phyloP scores from a whole-genome alignment of 352 stramenopile species.

The Pythium aphanidermatum region DNA sequence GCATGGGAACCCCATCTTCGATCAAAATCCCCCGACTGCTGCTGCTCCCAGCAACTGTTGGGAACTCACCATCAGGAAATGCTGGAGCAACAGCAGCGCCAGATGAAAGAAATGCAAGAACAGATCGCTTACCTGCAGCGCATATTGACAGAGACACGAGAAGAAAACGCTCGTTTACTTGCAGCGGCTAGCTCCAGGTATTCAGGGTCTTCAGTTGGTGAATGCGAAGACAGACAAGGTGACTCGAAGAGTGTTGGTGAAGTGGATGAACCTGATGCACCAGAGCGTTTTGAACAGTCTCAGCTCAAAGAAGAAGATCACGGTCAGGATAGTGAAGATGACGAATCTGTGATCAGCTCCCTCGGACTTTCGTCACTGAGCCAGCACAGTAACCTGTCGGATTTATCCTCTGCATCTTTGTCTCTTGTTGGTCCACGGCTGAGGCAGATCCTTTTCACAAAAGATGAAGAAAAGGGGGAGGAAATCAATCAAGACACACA shows the following conservation, averaged over 20 bases:
- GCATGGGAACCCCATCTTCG: no score
- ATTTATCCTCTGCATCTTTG: conserved; percentile 61
- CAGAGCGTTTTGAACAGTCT: not conserved
- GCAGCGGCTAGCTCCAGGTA: conserved; percentile 6
- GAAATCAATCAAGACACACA: not conserved
- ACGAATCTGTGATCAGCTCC: conserved; percentile 32
- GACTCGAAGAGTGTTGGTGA: not conserved
- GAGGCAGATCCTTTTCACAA: conserved; percentile 4
- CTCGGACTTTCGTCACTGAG: conserved; percentile 63
- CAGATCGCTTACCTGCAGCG: conserved; percentile 54
- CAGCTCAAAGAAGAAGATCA: not conserved
- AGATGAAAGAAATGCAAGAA: conserved; percentile 66
- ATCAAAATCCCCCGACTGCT: conserved; percentile 33
- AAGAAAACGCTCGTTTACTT: conserved; percentile 17
- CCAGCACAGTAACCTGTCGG: conserved; percentile 28
- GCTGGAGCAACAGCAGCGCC: conserved; percentile 63
- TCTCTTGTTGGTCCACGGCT: conserved; percentile 29
- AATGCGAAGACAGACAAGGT: conserved; percentile 6
- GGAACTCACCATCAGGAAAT: conserved; percentile 74
- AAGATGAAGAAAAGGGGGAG: not conserved
- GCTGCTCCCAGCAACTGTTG: conserved; percentile 56
- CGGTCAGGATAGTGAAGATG: not conserved
- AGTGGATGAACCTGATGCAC: not conserved
- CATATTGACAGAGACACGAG: conserved; percentile 26
- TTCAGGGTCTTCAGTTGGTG: conserved; percentile 5